A percentile compares a stretch with the other conserved stretches of the same genome.
Evolutionary conservation across 2,329 filamentous ascomycete genomes (phyloP).

Genomic region (Truncatella angustata): DNA sequence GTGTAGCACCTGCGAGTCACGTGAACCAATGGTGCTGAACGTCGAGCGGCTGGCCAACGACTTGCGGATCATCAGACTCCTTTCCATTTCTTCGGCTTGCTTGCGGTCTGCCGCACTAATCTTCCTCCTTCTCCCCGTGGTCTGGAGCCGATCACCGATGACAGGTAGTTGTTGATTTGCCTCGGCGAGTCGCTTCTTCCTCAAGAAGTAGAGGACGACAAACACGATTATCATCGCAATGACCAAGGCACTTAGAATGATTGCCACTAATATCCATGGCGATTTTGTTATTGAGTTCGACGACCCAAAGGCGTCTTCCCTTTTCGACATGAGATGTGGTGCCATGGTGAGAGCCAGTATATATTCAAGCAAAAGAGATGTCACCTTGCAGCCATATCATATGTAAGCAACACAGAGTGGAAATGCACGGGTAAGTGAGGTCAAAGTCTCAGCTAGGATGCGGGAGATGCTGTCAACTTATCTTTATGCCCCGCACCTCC

Average conservation of each 20-base stretch:
- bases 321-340: not conserved
- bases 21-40: constrained; percentile 8
- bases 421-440: not conserved
- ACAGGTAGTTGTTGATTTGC: constrained; percentile 4
- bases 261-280: constrained; percentile 24
- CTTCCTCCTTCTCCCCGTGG: constrained; percentile 13
- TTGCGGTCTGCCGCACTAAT: constrained; percentile 17
- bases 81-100: constrained; percentile 24
- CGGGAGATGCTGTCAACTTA: constrained; percentile 4
- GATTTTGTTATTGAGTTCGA: not conserved
- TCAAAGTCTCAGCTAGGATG: not conserved
- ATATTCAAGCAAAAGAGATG: not conserved
- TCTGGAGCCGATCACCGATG: not conserved
- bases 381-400: not conserved
- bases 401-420: not conserved
- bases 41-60: constrained; percentile 27
- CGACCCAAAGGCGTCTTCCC: not conserved
- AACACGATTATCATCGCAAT: constrained; percentile 17
- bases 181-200: constrained; percentile 14
- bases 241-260: constrained; percentile 21
- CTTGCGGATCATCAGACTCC: constrained; percentile 29
- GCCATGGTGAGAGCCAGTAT: not conserved
- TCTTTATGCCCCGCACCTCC: not conserved
- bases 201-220: constrained; percentile 17
- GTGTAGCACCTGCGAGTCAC: constrained; percentile 10